These are phyloP conservation scores for Dactylellina leptospora DNA, from an alignment of 2,329 filamentous ascomycete genomes.

Conservation along the genomic window DNA sequence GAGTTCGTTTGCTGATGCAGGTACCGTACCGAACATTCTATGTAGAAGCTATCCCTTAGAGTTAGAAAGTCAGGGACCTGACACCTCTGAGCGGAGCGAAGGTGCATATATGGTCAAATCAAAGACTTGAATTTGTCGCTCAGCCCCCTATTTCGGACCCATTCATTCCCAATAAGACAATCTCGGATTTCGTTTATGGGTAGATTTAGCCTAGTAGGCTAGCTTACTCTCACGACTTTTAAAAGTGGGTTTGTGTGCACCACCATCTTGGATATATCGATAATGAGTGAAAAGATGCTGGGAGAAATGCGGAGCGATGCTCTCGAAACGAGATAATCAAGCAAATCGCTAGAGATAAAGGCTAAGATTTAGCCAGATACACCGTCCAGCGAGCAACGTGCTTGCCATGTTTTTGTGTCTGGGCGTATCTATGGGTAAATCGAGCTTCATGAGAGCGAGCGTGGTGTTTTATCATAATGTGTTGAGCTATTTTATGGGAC, in stretches of 20 bases:
- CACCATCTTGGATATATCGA: neutral
- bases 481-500: neutral
- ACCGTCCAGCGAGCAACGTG: slow-evolving; percentile 31
- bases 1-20: slow-evolving; percentile 40
- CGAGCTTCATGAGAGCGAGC: neutral
- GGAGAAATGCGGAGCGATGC: too few species aligned
- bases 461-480: neutral
- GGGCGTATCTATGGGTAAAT: neutral
- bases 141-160: slow-evolving; percentile 16
- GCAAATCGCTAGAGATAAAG: slow-evolving; percentile 44
- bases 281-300: too few species aligned
- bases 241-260: neutral
- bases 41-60: slow-evolving; percentile 16
- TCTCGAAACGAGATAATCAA: slow-evolving; percentile 38
- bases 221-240: slow-evolving; percentile 2
- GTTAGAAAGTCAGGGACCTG: slow-evolving; percentile 16
- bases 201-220: slow-evolving; percentile 46
- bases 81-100: too few species aligned
- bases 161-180: neutral
- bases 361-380: slow-evolving; percentile 33
- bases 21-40: slow-evolving; percentile 48
- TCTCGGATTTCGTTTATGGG: neutral
- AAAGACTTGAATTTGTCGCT: neutral
- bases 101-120: too few species aligned
- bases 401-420: slow-evolving; percentile 23